Evolutionary conservation across 352 stramenopile species (phyloP).

Genomic region (Phytophthora podocarpi): DNA sequence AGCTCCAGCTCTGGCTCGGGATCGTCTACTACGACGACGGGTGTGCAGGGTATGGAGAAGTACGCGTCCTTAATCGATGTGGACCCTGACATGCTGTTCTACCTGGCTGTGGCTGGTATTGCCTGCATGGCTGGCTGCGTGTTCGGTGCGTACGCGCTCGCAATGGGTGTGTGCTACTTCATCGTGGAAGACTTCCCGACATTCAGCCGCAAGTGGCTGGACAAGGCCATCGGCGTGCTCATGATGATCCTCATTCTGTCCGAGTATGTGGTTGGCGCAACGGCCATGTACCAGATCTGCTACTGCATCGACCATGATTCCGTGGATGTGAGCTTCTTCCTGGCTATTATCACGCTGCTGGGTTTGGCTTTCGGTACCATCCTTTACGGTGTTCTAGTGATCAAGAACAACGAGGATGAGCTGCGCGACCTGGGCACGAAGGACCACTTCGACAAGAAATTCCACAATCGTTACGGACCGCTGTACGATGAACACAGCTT

Average conservation of each 20-base stretch:
- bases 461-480: conserved; percentile 78
- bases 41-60: conserved; percentile 77
- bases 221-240: conserved; percentile 78
- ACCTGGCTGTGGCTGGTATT: conserved; percentile 75
- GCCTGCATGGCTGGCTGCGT: conserved; percentile 46
- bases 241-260: conserved; percentile 88
- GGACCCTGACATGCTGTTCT: conserved; percentile 81
- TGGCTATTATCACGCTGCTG: conserved; percentile 72
- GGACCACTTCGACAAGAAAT: conserved; percentile 85
- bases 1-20: conserved; percentile 33
- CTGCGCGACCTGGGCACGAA: conserved; percentile 82
- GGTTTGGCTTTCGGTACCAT: conserved; percentile 80
- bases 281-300: conserved; percentile 87
- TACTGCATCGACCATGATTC: conserved; percentile 70
- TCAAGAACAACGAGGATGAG: conserved; percentile 81
- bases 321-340: conserved; percentile 63
- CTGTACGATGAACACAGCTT: conserved; percentile 91
- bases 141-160: conserved; percentile 54
- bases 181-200: conserved; percentile 58
- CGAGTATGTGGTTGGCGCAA: conserved; percentile 84
- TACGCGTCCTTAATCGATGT: conserved; percentile 81
- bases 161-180: conserved; percentile 52
- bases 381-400: conserved; percentile 72
- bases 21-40: conserved; percentile 25
- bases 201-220: conserved; percentile 76